Evolutionary conservation across 2,329 filamentous ascomycete species (phyloP).

Genomic region (Teratosphaeria nubilosa): DNA sequence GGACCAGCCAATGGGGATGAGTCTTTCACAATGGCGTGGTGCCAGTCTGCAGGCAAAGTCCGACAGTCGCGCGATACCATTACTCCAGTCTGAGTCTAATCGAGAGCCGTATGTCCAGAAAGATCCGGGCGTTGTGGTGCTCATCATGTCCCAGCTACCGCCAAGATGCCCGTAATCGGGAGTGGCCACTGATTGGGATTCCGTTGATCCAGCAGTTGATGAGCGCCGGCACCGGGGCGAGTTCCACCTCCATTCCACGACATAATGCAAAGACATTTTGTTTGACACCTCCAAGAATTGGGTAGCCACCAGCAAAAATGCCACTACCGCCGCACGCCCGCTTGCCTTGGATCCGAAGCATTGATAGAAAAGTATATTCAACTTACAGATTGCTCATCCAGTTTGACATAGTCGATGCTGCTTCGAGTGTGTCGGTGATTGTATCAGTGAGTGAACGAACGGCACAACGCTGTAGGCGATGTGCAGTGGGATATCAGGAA

Average conservation of each 20-base stretch:
- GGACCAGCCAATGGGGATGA: not conserved
- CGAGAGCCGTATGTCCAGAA: not conserved
- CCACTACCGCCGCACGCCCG: not conserved
- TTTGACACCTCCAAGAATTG: not conserved
- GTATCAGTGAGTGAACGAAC: not conserved
- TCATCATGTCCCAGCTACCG: not conserved
- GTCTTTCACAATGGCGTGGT: not conserved
- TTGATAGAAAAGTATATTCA: not conserved
- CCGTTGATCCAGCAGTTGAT: not conserved
- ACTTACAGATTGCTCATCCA: slow-evolving; percentile 31
- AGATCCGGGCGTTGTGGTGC: not conserved
- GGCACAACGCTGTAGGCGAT: not conserved
- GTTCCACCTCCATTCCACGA: not conserved
- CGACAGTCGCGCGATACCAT: not conserved
- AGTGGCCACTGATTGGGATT: not conserved
- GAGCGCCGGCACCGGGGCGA: not conserved
- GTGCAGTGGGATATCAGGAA: not conserved
- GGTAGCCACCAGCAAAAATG: not conserved
- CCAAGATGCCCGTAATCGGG: not conserved
- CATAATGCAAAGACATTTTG: not conserved
- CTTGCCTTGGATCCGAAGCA: not conserved
- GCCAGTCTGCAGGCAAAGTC: not conserved
- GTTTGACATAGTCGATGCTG: slow-evolving; percentile 20
- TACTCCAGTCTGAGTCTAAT: not conserved
- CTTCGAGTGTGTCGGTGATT: not conserved